A percentile compares a stretch with the other conserved stretches of the same genome.
Evolutionary conservation across 352 stramenopile genomes (phyloP).

Genomic region (Phytopythium mirpurense): DNA sequence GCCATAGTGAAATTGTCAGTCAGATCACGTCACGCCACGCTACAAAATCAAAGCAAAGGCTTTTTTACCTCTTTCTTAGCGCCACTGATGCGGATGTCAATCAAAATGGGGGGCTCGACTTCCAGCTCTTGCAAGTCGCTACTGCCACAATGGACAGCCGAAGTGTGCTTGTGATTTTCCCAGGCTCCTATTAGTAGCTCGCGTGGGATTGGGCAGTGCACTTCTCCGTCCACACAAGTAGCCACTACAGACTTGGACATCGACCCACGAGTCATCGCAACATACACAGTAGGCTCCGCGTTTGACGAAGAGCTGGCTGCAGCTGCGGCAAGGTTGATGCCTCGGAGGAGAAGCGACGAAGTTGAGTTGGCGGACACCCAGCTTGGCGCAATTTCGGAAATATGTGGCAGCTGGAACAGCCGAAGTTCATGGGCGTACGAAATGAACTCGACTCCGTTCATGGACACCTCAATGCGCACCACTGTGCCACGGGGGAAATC

Average conservation of each 20-base stretch:
- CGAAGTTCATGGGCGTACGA: constrained; percentile 36
- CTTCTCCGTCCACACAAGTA: constrained; percentile 28
- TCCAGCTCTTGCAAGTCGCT: background rate
- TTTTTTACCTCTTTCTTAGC: constrained; percentile 45
- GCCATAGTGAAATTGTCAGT: too few relatives aligned
- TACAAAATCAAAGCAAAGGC: too few relatives aligned
- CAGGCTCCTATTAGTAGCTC: constrained; percentile 15
- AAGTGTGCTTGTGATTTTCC: background rate
- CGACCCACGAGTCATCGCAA: constrained; percentile 33
- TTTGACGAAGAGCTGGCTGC: constrained; percentile 2
- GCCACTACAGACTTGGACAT: constrained; percentile 18
- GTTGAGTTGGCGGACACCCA: constrained; percentile 42
- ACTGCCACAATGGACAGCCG: background rate
- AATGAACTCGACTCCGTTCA: constrained; percentile 70
- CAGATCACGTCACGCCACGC: too few relatives aligned
- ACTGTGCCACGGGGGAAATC: constrained; percentile 51
- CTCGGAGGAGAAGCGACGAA: constrained; percentile 31
- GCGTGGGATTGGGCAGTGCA: constrained; percentile 27
- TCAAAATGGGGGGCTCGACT: constrained; percentile 25
- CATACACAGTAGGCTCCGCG: constrained; percentile 18
- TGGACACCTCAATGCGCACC: constrained; percentile 41
- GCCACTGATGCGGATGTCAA: constrained; percentile 61
- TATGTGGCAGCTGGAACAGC: constrained; percentile 53
- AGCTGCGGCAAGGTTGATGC: constrained; percentile 50
- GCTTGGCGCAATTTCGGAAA: constrained; percentile 42